Percentiles rank a stretch among this genome's conserved stretches.
Conservation (phyloP, 2,329 filamentous ascomycete genomes). For the Pseudopithomyces maydicus region DNA sequence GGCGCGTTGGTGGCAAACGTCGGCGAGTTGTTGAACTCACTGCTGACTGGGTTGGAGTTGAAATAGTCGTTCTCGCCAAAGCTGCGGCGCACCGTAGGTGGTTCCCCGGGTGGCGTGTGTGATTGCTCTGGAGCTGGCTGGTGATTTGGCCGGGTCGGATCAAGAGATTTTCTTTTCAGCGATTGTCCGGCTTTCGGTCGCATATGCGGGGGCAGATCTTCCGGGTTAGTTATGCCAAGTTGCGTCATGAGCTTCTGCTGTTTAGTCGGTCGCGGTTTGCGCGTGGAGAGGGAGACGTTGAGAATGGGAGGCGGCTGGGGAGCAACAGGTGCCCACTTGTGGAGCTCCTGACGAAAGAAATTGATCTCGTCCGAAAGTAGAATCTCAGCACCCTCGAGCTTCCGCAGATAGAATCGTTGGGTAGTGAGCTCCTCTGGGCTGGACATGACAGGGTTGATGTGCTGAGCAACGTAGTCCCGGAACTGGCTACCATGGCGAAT, state of each 20-base stretch:
- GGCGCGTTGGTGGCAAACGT: constrained; percentile 38
- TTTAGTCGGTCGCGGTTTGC: constrained; percentile 95
- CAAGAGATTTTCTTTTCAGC: constrained; percentile 65
- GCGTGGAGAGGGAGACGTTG: constrained; percentile 85
- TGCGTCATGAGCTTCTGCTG: constrained; percentile 92
- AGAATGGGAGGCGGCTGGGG: constrained; percentile 83
- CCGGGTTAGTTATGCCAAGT: constrained; percentile 85
- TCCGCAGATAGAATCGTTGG: constrained; percentile 92
- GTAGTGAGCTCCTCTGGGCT: constrained; percentile 86
- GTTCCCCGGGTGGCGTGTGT: constrained; percentile 44
- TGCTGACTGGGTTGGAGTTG: constrained; percentile 27
- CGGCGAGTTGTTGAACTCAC: constrained; percentile 38
- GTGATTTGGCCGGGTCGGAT: constrained; percentile 40
- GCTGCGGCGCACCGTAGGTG: constrained; percentile 31
- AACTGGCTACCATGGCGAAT: constrained; percentile 85
- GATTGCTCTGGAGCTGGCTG: constrained; percentile 44
- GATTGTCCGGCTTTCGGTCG: constrained; percentile 67
- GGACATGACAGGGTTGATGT: constrained; percentile 79
- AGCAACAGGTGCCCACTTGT: constrained; percentile 92
- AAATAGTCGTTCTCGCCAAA: constrained; percentile 41
- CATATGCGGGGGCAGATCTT: constrained; percentile 83
- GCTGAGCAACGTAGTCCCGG: constrained; percentile 77
- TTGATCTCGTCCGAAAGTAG: constrained; percentile 93
- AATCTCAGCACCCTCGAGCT: constrained; percentile 96
- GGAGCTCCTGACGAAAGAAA: constrained; percentile 92